Base-by-base conservation (phyloP, 768 basidiomycete genomes). In the Vishniacozyma victoriae region DNA sequence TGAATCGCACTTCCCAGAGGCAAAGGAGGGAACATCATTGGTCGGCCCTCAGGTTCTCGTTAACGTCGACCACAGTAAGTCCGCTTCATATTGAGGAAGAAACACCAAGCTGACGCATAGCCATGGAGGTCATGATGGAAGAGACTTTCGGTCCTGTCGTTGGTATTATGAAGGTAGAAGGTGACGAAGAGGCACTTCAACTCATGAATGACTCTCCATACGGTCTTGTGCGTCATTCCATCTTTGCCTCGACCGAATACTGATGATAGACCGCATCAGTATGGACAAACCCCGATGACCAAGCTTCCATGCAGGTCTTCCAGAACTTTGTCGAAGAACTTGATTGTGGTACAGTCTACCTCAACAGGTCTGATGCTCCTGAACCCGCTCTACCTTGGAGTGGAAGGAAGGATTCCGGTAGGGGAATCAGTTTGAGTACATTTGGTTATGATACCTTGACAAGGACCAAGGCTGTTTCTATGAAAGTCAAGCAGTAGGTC, bases 151-250 rank as follows among this genome's bases (percentile, higher is more conserved):
- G 95, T 0, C 95, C 95, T 0, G 79, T 95, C 5, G 76, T 96
- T 23, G 92, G 91, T 11, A 90, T 99, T 52, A 85, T 87, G 73
- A 92, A 90, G 78, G 91, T 87, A 3, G 46, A 67, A 46, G 48
- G 82, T 0, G 95, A 96, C 67, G 85, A 83, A 37, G 89, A 93
- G 67, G 95, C 95, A 1, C 74, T 96, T 47, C 68, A 72, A 15
- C 79, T 97, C 25, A 99, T 99, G 87, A 97, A 99, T 70, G 91
- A 97, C 70, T 95, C 92, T 14, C 81, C 80, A 0, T 97, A 92
- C 65, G 95, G 95, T 13, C 77, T 99, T 18, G 70, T 71, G 41
- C 42, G 70, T 59, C 22, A 2, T n/a, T 22, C 16, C 6, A 2
- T 35, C 12, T 23, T 7, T 41, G 4, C 12, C 16, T 14, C 7